Evolutionary conservation across 73 alveolate species (phyloP).

Genomic region (Breviolum minutum): DNA sequence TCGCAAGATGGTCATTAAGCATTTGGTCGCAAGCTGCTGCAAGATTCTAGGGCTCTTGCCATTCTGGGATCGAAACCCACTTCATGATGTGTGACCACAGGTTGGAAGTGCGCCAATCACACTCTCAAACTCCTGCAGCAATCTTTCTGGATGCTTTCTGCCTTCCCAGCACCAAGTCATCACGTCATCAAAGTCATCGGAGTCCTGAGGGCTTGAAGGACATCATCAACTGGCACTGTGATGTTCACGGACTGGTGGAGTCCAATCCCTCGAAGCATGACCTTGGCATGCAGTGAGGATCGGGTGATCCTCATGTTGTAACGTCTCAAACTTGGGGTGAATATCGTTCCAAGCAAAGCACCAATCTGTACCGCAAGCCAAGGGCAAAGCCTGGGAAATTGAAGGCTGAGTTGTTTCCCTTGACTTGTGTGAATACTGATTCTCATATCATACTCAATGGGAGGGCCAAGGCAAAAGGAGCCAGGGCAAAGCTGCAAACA

Average conservation of each 20-base stretch:
- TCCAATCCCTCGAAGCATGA: slow-evolving; percentile 69
- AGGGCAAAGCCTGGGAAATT: slow-evolving; percentile 55
- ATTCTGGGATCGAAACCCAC: too few relatives aligned
- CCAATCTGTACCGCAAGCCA: slow-evolving; percentile 58
- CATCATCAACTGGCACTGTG: slow-evolving; percentile 41
- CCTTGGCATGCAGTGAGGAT: background rate
- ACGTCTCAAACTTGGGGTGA: too few relatives aligned
- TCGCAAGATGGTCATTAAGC: too few relatives aligned
- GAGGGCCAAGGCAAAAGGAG: too few relatives aligned
- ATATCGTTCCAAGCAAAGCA: background rate
- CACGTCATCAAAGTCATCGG: background rate
- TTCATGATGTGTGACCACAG: too few relatives aligned
- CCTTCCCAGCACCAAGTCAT: too few relatives aligned
- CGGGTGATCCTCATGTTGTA: too few relatives aligned
- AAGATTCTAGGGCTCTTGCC: too few relatives aligned
- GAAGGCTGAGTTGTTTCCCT: background rate
- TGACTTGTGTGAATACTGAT: too few relatives aligned
- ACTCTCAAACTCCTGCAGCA: background rate
- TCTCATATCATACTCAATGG: too few relatives aligned
- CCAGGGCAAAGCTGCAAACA: too few relatives aligned
- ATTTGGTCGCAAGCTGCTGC: too few relatives aligned
- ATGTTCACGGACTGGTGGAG: slow-evolving; percentile 56
- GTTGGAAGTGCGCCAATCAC: background rate
- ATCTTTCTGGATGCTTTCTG: background rate
- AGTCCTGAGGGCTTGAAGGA: slow-evolving; percentile 68